These are phyloP conservation scores for Tolypocladium amazonense DNA, from an alignment of 2,329 filamentous ascomycete genomes.

Conservation along the genomic window DNA sequence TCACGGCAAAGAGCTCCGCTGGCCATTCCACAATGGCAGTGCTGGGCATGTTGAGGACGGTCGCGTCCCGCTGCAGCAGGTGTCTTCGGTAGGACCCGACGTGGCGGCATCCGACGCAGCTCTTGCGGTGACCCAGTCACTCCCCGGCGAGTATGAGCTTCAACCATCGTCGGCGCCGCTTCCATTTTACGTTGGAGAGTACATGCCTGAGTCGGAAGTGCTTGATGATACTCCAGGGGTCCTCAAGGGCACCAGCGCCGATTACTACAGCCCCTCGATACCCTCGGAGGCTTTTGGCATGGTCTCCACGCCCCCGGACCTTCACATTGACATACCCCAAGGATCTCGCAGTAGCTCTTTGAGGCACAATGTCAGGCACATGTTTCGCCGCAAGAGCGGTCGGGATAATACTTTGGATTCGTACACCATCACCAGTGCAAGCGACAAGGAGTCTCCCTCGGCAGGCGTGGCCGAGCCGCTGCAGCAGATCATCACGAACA, in stretches of 20 bases:
- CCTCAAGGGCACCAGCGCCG: slow-evolving; percentile 25
- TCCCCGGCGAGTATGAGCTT: slow-evolving; percentile 4
- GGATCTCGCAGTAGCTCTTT: slow-evolving; percentile 23
- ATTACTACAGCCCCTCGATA: slow-evolving; percentile 30
- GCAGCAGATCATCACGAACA: slow-evolving; percentile 3
- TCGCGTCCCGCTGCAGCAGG: background rate
- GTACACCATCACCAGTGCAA: slow-evolving; percentile 1
- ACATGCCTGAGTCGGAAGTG: slow-evolving; percentile 15
- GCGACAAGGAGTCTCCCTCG: background rate
- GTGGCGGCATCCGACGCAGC: background rate
- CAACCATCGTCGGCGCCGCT: slow-evolving; percentile 4
- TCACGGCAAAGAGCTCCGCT: slow-evolving; percentile 15
- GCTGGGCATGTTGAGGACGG: background rate
- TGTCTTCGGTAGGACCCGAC: background rate
- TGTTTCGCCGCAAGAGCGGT: slow-evolving; percentile 24
- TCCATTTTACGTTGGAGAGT: slow-evolving; percentile 12
- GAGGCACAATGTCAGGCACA: slow-evolving; percentile 21
- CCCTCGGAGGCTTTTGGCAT: slow-evolving; percentile 31
- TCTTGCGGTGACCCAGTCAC: background rate
- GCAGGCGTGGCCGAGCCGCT: background rate
- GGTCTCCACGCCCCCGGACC: slow-evolving; percentile 13
- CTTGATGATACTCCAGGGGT: slow-evolving; percentile 18
- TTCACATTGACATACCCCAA: slow-evolving; percentile 3
- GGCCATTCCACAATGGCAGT: slow-evolving; percentile 10
- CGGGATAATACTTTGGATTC: slow-evolving; percentile 19